Evolutionary conservation across 108 stramenopile species (phyloP).

Genomic region (Cyclotella cryptica): DNA sequence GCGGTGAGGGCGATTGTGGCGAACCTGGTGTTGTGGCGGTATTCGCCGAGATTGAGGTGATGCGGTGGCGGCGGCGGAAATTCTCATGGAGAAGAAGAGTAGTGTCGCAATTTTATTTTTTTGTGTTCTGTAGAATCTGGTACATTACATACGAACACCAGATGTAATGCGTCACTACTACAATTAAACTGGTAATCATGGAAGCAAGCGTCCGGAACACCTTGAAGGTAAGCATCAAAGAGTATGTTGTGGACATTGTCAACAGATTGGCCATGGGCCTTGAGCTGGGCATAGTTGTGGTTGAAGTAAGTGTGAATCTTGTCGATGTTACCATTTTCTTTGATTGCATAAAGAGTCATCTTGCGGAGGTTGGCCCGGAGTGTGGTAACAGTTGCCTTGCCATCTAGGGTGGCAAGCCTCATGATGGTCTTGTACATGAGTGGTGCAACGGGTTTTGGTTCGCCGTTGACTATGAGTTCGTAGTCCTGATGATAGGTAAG

Average conservation of each 20-base stretch:
- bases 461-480: background rate
- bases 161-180: too few species aligned
- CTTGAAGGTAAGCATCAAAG: background rate
- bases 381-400: background rate
- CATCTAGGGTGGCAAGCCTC: background rate
- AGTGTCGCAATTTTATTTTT: too few species aligned
- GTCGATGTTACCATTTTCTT: constrained; percentile 2
- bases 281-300: background rate
- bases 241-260: background rate
- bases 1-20: too few species aligned
- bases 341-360: background rate
- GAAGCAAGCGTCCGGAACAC: background rate
- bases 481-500: background rate
- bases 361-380: background rate
- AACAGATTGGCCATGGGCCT: background rate
- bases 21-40: too few species aligned
- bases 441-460: background rate
- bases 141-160: too few species aligned
- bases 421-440: constrained; percentile 11
- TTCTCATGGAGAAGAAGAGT: too few species aligned
- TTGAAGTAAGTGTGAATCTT: background rate
- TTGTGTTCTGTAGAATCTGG: too few species aligned
- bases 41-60: too few species aligned
- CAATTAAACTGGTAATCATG: too few species aligned
- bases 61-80: too few species aligned